Conservation (phyloP, 306 rosid genomes). For the Notholithocarpus densiflorus region DNA sequence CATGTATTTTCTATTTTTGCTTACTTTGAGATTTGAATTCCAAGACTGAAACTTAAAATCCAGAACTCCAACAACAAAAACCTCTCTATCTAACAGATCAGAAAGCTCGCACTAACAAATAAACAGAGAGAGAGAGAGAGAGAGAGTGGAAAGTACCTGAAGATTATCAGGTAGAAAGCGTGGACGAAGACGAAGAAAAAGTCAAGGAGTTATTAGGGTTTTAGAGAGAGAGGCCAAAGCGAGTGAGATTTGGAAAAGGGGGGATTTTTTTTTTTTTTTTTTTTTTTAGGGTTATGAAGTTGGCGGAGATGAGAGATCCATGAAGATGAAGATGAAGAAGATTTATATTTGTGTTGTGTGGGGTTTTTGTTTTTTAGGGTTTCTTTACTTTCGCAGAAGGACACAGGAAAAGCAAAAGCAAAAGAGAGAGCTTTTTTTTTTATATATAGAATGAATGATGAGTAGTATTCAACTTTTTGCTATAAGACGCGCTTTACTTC, state of each 20-base stretch:
- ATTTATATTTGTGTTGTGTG: too few relatives aligned
- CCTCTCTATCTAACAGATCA: neutral
- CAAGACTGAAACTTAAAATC: neutral
- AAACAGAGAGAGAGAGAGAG: neutral
- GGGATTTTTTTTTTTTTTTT: neutral
- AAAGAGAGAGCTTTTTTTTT: too few relatives aligned
- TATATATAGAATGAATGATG: too few relatives aligned
- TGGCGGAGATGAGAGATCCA: conserved; percentile 8
- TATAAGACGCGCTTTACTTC: too few relatives aligned
- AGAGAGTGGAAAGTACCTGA: conserved; percentile 13
- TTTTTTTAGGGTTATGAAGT: conserved; percentile 11
- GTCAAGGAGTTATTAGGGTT: neutral
- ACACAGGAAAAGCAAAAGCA: too few relatives aligned
- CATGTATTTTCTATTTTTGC: neutral
- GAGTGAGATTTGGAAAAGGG: neutral
- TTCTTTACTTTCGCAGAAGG: too few relatives aligned
- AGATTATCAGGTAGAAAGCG: neutral
- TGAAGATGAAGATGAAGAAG: neutral
- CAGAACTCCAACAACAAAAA: neutral
- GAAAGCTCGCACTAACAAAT: neutral
- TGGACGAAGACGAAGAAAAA: neutral
- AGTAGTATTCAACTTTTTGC: too few relatives aligned
- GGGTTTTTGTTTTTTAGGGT: too few relatives aligned
- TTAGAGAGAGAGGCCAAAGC: conserved; percentile 11
- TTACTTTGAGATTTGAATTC: neutral